Evolutionary conservation across 176 grass and related monocot species (phyloP).

Genomic region (Phragmites australis): DNA sequence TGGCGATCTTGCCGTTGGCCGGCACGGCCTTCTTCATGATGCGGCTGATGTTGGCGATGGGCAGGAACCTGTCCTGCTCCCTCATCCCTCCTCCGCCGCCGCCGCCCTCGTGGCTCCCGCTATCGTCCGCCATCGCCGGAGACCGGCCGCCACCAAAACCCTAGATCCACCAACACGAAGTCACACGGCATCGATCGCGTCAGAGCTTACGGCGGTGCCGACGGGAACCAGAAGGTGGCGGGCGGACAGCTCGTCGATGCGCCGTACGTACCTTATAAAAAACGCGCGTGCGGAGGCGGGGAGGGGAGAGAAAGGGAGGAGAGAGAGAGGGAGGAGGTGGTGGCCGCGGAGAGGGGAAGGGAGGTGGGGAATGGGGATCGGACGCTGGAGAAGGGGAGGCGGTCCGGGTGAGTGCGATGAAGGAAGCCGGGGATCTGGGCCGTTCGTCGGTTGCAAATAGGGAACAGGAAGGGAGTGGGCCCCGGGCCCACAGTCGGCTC

Average conservation of each 20-base stretch:
- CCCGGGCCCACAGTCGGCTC: background rate
- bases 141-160: constrained; percentile 29
- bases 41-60: constrained; percentile 99
- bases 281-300: constrained; percentile 28
- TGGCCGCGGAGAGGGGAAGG: constrained; percentile 21
- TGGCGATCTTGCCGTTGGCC: constrained; percentile 98
- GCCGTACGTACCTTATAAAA: constrained; percentile 50
- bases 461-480: constrained; percentile 26
- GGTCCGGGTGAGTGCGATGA: constrained; percentile 45
- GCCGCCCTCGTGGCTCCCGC: constrained; percentile 44
- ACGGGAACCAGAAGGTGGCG: background rate
- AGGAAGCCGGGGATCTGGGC: constrained; percentile 41
- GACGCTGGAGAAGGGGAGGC: constrained; percentile 73
- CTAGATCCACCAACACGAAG: constrained; percentile 53
- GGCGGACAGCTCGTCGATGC: constrained; percentile 16
- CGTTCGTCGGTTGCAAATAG: constrained; percentile 43
- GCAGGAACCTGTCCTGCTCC: constrained; percentile 97
- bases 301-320: background rate
- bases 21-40: constrained; percentile 99
- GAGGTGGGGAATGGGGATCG: constrained; percentile 57
- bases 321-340: background rate
- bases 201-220: background rate
- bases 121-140: constrained; percentile 57
- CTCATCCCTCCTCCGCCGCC: constrained; percentile 53
- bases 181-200: constrained; percentile 6